Base-by-base conservation (phyloP, 2,329 filamentous ascomycete species). In the Coleophoma eucalyptorum region DNA sequence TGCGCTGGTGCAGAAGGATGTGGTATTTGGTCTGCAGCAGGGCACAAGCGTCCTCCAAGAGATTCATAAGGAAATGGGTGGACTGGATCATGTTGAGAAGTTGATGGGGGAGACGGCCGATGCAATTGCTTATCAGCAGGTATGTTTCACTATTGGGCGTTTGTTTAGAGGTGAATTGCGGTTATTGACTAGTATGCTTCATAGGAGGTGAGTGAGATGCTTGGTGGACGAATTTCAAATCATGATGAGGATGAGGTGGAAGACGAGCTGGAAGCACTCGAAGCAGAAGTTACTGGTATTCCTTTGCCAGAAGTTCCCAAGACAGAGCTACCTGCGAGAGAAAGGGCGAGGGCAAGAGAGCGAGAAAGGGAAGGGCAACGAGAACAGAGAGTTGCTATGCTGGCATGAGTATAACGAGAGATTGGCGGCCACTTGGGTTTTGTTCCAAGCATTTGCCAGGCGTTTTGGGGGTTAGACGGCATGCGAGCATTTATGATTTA, bases 211-310 rank as follows among this genome's bases (percentile, higher is more conserved):
- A 94, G 87, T 71, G 90, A 96, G 46, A 89, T 97, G 80, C 81
- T 99, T 3, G 89, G 86, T 33, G 89, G 89, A 12, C 84, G 86
- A 61, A 92, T 99, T 74, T 90, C 91, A 13, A 94, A 91, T 64
- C 88, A 95, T 63, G 94, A 99, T 69, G 94, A 99, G 69, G 93
- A 97, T 65, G 94, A 97, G 64, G 94, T 99, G 33, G 94, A 99
- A 67, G 92, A 97, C 64, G 94, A 99, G 72, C 76, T 99, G 48
- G 90, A 89, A 50, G 86, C 85, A 1, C 77, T 99, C 57, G 88
- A 92, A 68, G 76, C 75, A 38, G 84, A 92, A 63, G 67, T 83
- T 48, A 68, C 67, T 38, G 70, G 69, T 33, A 55, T 62, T 40
- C 53, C 58, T 10, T 50, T 66, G 34, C 64, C 65, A 31, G 56